Base-by-base conservation (phyloP, 495 filamentous ascomycete genomes). In the Penicillium waksmanii region DNA sequence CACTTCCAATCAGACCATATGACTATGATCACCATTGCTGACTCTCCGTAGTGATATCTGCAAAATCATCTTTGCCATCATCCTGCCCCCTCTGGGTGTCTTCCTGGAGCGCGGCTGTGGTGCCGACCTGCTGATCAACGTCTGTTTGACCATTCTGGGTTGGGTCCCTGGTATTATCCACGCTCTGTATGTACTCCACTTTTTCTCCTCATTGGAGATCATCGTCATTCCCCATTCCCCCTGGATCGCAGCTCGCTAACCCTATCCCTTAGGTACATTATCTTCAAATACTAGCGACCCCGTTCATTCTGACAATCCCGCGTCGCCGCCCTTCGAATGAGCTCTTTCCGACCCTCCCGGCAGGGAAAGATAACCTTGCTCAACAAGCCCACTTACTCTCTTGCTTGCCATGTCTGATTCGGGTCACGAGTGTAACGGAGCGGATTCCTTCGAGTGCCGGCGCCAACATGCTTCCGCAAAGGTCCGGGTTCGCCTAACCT, bases 21-120 rank as follows among this genome's bases (percentile, higher is more conserved):
- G 27, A 31, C 27, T 5, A 9, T 31, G 27, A 9, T 5, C 27
- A 31, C 8, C 6, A 31, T 31, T 31, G 27, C 27, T 31, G 27
- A 17, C 42, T 57, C 33, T 50, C 35, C 51, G 42, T 65, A 93
- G 90, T 76, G 91, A 96, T 72, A 91, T 94, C 82, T 88, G 87
- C 89, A 94, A 96, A 82, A 92, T 96, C 82, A 86, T 95, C 77
- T 80, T 93, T 71, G 89, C 91, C 78, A 80, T 96, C 79, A 76
- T 96, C 80, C 81, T 96, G 51, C 93, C 93, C 40, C 93, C 93
- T 62, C 81, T 96, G 35, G 91, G 92, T 74, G 93, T 96, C 71
- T 96, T 96, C 83, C 85, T 96, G 57, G 89, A 95, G 82, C 86
- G 88, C 40, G 93, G 93, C 70, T 93, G 89, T 78, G 84, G 85